A percentile compares a stretch with the other conserved stretches of the same genome.
Conservation (phyloP, 2,329 filamentous ascomycete genomes). For the Aspergillus terreus region DNA sequence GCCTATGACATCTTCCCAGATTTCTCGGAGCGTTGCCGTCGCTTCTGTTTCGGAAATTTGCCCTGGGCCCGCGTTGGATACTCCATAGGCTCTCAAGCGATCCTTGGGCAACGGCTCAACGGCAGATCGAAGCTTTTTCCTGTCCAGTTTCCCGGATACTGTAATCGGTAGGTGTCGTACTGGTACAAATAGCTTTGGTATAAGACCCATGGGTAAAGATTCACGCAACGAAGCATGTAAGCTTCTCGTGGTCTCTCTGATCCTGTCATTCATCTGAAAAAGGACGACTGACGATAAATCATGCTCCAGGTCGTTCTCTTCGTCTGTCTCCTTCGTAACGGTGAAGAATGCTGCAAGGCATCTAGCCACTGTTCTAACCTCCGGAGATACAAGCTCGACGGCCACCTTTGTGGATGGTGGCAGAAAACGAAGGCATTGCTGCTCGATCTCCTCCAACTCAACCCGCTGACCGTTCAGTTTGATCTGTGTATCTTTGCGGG, state of each 20-base stretch:
- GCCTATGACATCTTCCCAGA: conserved; percentile 41
- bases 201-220: conserved; percentile 40
- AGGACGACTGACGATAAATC: conserved; percentile 12
- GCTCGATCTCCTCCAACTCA: conserved; percentile 45
- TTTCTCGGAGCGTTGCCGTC: conserved; percentile 26
- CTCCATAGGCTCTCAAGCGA: conserved; percentile 26
- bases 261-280: conserved; percentile 21
- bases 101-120: conserved; percentile 34
- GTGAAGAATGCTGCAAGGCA: conserved; percentile 35
- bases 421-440: conserved; percentile 37
- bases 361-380: conserved; percentile 28
- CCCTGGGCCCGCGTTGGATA: conserved; percentile 17
- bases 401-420: conserved; percentile 37
- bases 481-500: conserved; percentile 31
- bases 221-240: conserved; percentile 24
- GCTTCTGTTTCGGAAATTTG: conserved; percentile 24
- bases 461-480: conserved; percentile 45
- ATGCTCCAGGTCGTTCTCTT: not conserved
- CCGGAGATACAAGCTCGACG: conserved; percentile 39
- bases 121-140: conserved; percentile 35
- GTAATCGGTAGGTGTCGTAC: conserved; percentile 39
- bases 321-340: conserved; percentile 9
- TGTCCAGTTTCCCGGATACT: conserved; percentile 43
- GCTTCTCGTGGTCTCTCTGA: conserved; percentile 18
- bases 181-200: conserved; percentile 43